Conservation (phyloP, 1,284 basidiomycete species). For the Ganoderma multipileum region DNA sequence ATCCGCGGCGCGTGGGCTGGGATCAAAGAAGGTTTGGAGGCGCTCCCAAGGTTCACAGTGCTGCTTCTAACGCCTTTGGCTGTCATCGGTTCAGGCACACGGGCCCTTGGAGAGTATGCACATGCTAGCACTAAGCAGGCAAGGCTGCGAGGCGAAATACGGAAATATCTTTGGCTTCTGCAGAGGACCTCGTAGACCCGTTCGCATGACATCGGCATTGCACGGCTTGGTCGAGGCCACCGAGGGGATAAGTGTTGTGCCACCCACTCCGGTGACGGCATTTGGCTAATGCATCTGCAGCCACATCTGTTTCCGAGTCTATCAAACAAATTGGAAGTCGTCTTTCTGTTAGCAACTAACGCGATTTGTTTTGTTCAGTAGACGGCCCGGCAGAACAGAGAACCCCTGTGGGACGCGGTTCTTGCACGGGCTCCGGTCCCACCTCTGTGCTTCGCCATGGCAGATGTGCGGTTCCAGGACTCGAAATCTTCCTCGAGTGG, state of each 20-base stretch:
- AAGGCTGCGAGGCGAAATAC: constrained; percentile 1
- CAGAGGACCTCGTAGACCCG: not conserved
- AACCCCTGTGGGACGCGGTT: not conserved
- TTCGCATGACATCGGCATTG: not conserved
- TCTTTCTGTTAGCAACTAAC: not conserved
- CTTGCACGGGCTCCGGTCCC: not conserved
- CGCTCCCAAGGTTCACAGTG: not conserved
- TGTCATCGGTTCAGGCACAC: not conserved
- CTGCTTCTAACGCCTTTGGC: not conserved
- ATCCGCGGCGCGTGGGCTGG: constrained; percentile 1
- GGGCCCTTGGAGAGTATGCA: not conserved
- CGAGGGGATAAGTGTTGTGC: not conserved
- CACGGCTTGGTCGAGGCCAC: not conserved
- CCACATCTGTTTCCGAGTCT: constrained; percentile 6
- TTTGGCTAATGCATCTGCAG: not conserved
- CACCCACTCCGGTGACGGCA: constrained; percentile 3
- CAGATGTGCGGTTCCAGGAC: not conserved
- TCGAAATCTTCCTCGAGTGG: not conserved
- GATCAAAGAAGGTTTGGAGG: constrained; percentile 5
- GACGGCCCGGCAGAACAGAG: not conserved
- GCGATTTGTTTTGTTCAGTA: not conserved
- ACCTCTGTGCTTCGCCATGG: not conserved
- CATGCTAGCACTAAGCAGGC: not conserved
- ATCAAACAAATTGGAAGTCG: not conserved
- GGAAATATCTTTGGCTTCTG: constrained; percentile 6